These are phyloP conservation scores for Chalciporus pseudorubinellus DNA, from an alignment of 768 basidiomycete genomes.

Conservation along the genomic window DNA sequence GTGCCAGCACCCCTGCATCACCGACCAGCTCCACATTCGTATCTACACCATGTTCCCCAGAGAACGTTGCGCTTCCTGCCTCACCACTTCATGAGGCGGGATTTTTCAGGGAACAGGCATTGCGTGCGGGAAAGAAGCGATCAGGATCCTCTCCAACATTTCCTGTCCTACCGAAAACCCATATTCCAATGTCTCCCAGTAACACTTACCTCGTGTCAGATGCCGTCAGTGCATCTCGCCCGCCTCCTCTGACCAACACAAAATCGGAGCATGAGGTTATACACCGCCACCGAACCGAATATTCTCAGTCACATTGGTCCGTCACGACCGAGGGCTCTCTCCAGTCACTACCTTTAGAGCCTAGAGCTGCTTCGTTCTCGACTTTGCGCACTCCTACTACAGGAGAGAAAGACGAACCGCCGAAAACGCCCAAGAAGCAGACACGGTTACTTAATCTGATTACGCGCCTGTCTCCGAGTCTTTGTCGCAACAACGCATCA, in stretches of 20 bases:
- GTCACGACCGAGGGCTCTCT: conserved; percentile 32
- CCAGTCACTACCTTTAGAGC: conserved; percentile 12
- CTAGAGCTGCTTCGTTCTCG: background rate
- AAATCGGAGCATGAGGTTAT: background rate
- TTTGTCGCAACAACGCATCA: conserved; percentile 20
- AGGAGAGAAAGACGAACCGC: conserved; percentile 19
- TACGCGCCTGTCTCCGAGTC: conserved; percentile 30
- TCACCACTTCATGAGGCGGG: conserved; percentile 17
- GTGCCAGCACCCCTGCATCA: conserved; percentile 20
- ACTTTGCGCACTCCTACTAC: conserved; percentile 11
- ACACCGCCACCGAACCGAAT: background rate
- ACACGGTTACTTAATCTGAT: conserved; percentile 33
- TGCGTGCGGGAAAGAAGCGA: background rate
- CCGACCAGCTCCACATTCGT: conserved; percentile 21
- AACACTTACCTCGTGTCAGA: background rate
- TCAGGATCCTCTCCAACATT: conserved; percentile 4
- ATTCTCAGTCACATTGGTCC: conserved; percentile 19
- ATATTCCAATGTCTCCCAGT: conserved; percentile 9
- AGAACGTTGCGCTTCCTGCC: conserved; percentile 25
- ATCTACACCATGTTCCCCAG: conserved; percentile 14
- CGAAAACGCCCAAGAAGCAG: conserved; percentile 30
- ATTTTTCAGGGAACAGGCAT: background rate
- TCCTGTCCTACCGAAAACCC: background rate
- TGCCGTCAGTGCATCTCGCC: background rate
- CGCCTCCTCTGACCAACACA: background rate